Conservation (phyloP, 2,329 filamentous ascomycete species). For the Beauveria pseudobassiana region DNA sequence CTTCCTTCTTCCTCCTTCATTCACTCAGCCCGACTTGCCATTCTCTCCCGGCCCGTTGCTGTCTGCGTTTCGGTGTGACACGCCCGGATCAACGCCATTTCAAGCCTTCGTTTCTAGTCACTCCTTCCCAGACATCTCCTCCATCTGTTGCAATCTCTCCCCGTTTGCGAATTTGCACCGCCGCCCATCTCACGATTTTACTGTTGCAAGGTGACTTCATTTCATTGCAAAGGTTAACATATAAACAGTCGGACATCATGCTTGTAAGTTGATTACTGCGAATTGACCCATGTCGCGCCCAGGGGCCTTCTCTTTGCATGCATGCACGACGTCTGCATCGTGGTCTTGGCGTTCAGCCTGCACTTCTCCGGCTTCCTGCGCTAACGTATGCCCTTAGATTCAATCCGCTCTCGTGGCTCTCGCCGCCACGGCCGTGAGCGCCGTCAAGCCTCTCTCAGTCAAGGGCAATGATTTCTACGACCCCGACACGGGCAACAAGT, state of each 20-base stretch:
- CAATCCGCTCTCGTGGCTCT: slow-evolving; percentile 44
- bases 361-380: neutral
- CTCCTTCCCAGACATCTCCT: slow-evolving; percentile 12
- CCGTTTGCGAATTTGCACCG: slow-evolving; percentile 1
- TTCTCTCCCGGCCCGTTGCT: neutral
- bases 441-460: slow-evolving; percentile 50
- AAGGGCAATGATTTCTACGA: slow-evolving; percentile 54
- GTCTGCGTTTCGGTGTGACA: slow-evolving; percentile 18
- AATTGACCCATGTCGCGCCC: neutral
- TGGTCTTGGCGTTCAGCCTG: neutral
- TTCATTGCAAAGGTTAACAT: neutral
- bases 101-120: slow-evolving; percentile 16
- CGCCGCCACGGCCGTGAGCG: slow-evolving; percentile 44
- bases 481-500: slow-evolving; percentile 48
- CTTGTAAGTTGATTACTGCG: slow-evolving; percentile 10
- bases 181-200: neutral
- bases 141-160: neutral
- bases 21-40: slow-evolving; percentile 4
- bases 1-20: slow-evolving; percentile 5
- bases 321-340: neutral
- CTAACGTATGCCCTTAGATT: slow-evolving; percentile 21
- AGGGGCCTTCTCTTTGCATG: neutral
- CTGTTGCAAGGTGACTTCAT: neutral
- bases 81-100: neutral
- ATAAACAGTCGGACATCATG: neutral